Conservation (phyloP, 2,329 filamentous ascomycete species). For the Clonostachys byssicola region DNA sequence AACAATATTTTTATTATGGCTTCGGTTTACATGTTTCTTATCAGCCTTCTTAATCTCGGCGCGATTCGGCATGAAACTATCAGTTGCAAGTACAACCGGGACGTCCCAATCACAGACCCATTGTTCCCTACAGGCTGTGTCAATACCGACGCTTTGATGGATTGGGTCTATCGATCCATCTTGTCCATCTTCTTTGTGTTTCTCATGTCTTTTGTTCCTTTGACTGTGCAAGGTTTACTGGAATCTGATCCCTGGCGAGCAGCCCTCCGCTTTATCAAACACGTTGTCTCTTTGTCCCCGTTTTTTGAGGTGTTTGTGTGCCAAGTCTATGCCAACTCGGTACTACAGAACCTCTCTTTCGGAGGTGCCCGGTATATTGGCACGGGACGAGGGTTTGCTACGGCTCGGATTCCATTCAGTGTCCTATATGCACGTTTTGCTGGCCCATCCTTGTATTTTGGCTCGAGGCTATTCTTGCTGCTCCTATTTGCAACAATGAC, state of each 20-base stretch:
- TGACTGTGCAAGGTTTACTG: slow-evolving; percentile 91
- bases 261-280: slow-evolving; percentile 86
- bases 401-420: slow-evolving; percentile 95
- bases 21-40: slow-evolving; percentile 98
- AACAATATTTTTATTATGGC: slow-evolving; percentile 99
- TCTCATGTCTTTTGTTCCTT: slow-evolving; percentile 93
- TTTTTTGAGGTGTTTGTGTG: slow-evolving; percentile 99
- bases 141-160: slow-evolving; percentile 79
- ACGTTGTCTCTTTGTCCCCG: slow-evolving; percentile 88
- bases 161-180: slow-evolving; percentile 93
- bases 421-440: slow-evolving; percentile 96
- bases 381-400: slow-evolving; percentile 99
- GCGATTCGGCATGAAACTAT: slow-evolving; percentile 86
- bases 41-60: slow-evolving; percentile 84
- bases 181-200: slow-evolving; percentile 98
- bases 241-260: slow-evolving; percentile 94
- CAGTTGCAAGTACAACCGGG: slow-evolving; percentile 77
- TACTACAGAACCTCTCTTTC: slow-evolving; percentile 91
- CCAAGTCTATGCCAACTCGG: slow-evolving; percentile 96
- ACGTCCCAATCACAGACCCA: slow-evolving; percentile 85
- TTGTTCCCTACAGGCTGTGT: slow-evolving; percentile 84
- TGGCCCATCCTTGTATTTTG: slow-evolving; percentile 93
- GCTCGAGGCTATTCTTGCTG: slow-evolving; percentile 87
- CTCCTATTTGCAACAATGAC: slow-evolving; percentile 89
- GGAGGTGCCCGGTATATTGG: slow-evolving; percentile 97